Base-by-base conservation (phyloP, 1,284 basidiomycete species). In the Trichosporon ovoides region DNA sequence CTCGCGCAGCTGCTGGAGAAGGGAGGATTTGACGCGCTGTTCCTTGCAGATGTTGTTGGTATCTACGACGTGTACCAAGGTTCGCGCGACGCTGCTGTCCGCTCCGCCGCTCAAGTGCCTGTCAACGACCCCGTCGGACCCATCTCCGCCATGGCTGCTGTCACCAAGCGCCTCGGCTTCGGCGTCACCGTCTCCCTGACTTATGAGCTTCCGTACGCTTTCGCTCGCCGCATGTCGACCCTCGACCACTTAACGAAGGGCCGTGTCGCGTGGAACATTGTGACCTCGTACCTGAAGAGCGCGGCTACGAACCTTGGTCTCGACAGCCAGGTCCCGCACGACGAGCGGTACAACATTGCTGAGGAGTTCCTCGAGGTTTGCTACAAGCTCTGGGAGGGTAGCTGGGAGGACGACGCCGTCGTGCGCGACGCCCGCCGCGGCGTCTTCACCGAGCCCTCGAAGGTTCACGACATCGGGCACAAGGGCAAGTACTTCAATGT, bases 211-310 rank as follows among this genome's bases (percentile, higher is more conserved):
- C 74, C 75, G 2, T 77, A 73, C 60, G 63, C 71, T 38, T 63
- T 77, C 19, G 75, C 75, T 1, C 60, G 75, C 6, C 61, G 70
- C 2, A 76, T 76, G 58, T 65, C 65, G 35, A 76, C 74, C 10
- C 70, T 77, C 20, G 75, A 77, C 59, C 75, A 76, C 56, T 64
- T 76, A 20, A 77, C 75, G 16, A 76, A 76, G 55, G 75, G 75
- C 4, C 63, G 75, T 12, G 70, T 76, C 0, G 75, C 70, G 0
- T 72, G 71, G 71, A 77, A 77, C 62, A 64, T 75, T 19, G 75
- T 77, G 4, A 77, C 75, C 6, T 66, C 68, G 35, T 75, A 75
- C 63, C 65, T 77, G 11, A 70, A 73, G 50, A 62, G 58, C 1
- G 75, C 75, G 0, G 75, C 75, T 1, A 61, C 69, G 0, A 69